A percentile compares a stretch with the other conserved stretches of the same genome.
These are phyloP conservation scores for Zygnema cylindricum DNA, from an alignment of 139 green algal genomes.

Conservation along the genomic window DNA sequence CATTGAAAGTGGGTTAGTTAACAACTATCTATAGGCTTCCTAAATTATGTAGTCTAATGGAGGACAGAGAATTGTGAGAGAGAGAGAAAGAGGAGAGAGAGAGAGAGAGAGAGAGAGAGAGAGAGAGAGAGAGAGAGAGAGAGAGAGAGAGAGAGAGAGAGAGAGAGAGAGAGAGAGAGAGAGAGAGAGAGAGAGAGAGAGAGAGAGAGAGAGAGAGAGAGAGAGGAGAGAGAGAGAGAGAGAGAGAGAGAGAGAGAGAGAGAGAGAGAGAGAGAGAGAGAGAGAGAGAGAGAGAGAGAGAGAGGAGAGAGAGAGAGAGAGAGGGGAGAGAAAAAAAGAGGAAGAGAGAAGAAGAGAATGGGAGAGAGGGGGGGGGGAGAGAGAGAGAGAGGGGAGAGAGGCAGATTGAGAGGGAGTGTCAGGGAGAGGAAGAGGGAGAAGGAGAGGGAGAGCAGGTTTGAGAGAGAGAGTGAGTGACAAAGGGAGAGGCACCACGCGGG, in stretches of 20 bases:
- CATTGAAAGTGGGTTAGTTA: too few relatives aligned
- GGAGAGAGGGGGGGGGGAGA: background rate
- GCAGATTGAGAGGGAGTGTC: background rate
- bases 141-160: background rate
- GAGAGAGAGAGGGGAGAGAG: background rate
- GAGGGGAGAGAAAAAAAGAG: background rate
- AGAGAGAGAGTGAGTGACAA: background rate
- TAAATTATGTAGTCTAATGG: too few relatives aligned
- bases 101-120: background rate
- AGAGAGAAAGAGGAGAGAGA: background rate
- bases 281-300: background rate
- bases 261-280: background rate
- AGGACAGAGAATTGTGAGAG: background rate
- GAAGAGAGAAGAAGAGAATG: background rate
- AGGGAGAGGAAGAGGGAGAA: background rate
- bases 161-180: background rate
- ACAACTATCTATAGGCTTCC: too few relatives aligned
- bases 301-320: background rate
- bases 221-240: slow-evolving; percentile 9
- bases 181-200: background rate
- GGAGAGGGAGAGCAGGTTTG: background rate
- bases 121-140: background rate
- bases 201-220: slow-evolving; percentile 1
- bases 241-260: background rate
- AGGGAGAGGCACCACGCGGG: background rate